These are phyloP conservation scores for Mycena galericulata DNA, from an alignment of 768 basidiomycete genomes.

Conservation along the genomic window DNA sequence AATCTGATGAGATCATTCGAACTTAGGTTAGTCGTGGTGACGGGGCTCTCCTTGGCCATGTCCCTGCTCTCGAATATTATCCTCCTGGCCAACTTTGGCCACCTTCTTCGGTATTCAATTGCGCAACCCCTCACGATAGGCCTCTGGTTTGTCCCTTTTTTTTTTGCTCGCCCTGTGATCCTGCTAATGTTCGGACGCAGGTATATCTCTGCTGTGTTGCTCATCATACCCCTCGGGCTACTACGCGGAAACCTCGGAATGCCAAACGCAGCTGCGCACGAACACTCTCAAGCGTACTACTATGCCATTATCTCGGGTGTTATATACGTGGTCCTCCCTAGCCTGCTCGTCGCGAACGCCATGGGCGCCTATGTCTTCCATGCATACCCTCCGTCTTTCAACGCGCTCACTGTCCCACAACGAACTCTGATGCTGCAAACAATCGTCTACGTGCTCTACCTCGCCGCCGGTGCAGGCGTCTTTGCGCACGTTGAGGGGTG, in stretches of 20 bases:
- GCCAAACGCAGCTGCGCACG: constrained; percentile 29
- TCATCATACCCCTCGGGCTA: constrained; percentile 50
- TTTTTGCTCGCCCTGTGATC: neutral
- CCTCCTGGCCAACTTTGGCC: constrained; percentile 54
- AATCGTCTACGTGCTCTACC: constrained; percentile 52
- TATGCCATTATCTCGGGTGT: constrained; percentile 49
- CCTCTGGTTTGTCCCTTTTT: constrained; percentile 51
- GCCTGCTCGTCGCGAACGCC: constrained; percentile 33
- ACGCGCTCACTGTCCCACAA: constrained; percentile 52
- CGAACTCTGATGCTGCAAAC: constrained; percentile 59
- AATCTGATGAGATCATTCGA: neutral
- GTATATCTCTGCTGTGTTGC: constrained; percentile 51
- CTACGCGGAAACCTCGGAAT: constrained; percentile 33
- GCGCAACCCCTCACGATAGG: constrained; percentile 53
- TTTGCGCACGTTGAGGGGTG: constrained; percentile 51
- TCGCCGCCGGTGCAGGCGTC: constrained; percentile 52
- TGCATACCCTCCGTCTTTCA: constrained; percentile 52
- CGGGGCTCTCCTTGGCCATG: constrained; percentile 46
- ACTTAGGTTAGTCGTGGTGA: constrained; percentile 48
- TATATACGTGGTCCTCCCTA: constrained; percentile 40
- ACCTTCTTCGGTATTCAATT: constrained; percentile 46
- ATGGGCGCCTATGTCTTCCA: constrained; percentile 46
- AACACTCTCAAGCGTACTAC: constrained; percentile 52
- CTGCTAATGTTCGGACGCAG: constrained; percentile 31
- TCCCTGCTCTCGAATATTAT: constrained; percentile 51